Base-by-base conservation (phyloP, 108 stramenopile species). In the Cyclotella baltica region DNA sequence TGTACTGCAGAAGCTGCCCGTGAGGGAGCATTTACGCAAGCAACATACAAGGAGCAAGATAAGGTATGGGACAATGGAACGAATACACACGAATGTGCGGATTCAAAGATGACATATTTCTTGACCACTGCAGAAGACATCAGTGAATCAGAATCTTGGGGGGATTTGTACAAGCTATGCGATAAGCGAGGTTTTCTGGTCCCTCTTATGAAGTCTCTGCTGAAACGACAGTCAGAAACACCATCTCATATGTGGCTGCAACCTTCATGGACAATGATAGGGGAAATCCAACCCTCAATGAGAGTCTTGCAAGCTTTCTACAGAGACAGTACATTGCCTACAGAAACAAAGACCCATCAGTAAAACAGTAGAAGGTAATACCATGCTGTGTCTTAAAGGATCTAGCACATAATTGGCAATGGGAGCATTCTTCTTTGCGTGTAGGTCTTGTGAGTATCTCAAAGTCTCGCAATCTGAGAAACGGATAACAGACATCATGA, bases 1-100 rank as follows among this genome's bases (percentile, higher is more conserved):
- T 19, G 43, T 76, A 59, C 80, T 81, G 80, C 80, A 48, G 53
- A 59, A 5, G 19, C 40, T 65, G 40, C 56, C 73, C 40, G 34
- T 36, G 66, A 80, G 59, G 33, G 36, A 67, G 73, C 73, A 67
- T 72, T 79, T 43, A 59, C 29, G 18, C 29, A 59, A 75, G 28
- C 9, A 36, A 74, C 79, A 73, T 57, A 70, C 23, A 34, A 74
- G 46, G 67, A 63, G 62, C 61, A 64, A 70, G 68, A 23, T 63
- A 58, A 61, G 33, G 67, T 68, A 1, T 76, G 75, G 69, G 2
- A 19, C 0, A 25, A 68, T 81, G 67, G 75, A n/a, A 1, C 0
- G 20, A 70, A 29, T 50, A 43, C 27, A 11, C 25, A 58, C 16
- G 47, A 13, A 53, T 1, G 0, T 46, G 62, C 43, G 72, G 73